Conservation (phyloP, 371 early-diverging fungal species). For the Circinella umbellata region DNA sequence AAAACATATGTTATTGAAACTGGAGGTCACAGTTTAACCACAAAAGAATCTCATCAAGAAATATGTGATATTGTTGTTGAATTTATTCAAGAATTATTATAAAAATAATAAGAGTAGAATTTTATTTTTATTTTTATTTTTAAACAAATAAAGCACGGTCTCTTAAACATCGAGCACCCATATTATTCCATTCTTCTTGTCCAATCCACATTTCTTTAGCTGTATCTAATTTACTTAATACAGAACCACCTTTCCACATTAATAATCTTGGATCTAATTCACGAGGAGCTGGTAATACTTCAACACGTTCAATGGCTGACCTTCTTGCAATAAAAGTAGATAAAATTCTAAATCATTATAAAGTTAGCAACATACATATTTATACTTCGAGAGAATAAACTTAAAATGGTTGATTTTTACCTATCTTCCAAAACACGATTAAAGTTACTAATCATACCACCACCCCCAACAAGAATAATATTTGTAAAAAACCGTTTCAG, state of each 20-base stretch:
- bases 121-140: not conserved
- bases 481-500: conserved; percentile 73
- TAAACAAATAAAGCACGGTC: conserved; percentile 75
- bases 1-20: conserved; percentile 35
- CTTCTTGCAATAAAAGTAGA: conserved; percentile 43
- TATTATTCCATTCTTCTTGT: conserved; percentile 73
- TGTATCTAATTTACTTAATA: conserved; percentile 78
- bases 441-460: conserved; percentile 78
- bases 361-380: not conserved
- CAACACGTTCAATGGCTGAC: conserved; percentile 67
- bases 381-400: not conserved
- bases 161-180: conserved; percentile 68
- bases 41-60: conserved; percentile 30
- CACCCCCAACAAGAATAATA: conserved; percentile 86
- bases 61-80: conserved; percentile 19
- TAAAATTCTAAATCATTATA: conserved; percentile 26
- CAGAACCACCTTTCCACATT: conserved; percentile 91
- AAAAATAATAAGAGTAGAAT: not conserved
- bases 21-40: conserved; percentile 50
- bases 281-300: conserved; percentile 80
- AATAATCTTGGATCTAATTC: conserved; percentile 87
- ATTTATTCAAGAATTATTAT: conserved; percentile 12
- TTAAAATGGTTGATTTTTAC: conserved; percentile 36
- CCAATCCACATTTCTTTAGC: conserved; percentile 85
- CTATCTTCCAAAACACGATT: conserved; percentile 73